phyloP scores from a whole-genome alignment of 305 asterid species.

The Rubia occidens region DNA sequence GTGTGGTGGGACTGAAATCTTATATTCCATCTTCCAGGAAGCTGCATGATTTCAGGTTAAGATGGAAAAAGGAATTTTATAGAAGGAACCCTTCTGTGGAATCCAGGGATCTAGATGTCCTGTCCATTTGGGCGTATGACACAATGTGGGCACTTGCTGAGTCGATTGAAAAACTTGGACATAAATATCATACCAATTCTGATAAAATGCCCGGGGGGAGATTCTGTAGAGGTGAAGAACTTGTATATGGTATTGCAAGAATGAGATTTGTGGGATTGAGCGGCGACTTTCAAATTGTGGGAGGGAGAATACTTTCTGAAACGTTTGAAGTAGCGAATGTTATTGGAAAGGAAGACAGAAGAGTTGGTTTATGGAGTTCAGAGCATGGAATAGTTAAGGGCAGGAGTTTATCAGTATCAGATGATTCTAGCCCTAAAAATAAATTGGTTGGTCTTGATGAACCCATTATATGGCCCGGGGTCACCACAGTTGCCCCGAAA shows the following conservation, averaged over 20 bases:
- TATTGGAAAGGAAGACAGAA: slow-evolving; percentile 25
- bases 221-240: not conserved
- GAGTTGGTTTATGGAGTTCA: slow-evolving; percentile 34
- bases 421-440: not conserved
- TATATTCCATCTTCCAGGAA: slow-evolving; percentile 24
- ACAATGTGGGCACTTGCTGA: slow-evolving; percentile 32
- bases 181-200: not conserved
- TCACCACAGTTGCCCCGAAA: slow-evolving; percentile 24
- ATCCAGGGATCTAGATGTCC: slow-evolving; percentile 17
- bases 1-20: slow-evolving; percentile 33
- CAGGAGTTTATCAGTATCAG: not conserved
- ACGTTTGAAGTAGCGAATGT: slow-evolving; percentile 29
- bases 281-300: slow-evolving; percentile 22
- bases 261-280: slow-evolving; percentile 20
- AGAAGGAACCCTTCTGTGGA: slow-evolving; percentile 10
- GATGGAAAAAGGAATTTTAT: slow-evolving; percentile 28
- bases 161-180: slow-evolving; percentile 25
- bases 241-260: slow-evolving; percentile 18
- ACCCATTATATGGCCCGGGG: slow-evolving; percentile 47
- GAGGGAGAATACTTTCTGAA: slow-evolving; percentile 23
- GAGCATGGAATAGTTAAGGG: slow-evolving; percentile 11
- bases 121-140: slow-evolving; percentile 41
- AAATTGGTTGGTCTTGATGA: slow-evolving; percentile 9
- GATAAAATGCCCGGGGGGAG: not conserved
- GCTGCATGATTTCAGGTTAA: slow-evolving; percentile 18